These are phyloP conservation scores for Potentilla sterilis DNA, from an alignment of 306 rosid species.

Conservation along the genomic window DNA sequence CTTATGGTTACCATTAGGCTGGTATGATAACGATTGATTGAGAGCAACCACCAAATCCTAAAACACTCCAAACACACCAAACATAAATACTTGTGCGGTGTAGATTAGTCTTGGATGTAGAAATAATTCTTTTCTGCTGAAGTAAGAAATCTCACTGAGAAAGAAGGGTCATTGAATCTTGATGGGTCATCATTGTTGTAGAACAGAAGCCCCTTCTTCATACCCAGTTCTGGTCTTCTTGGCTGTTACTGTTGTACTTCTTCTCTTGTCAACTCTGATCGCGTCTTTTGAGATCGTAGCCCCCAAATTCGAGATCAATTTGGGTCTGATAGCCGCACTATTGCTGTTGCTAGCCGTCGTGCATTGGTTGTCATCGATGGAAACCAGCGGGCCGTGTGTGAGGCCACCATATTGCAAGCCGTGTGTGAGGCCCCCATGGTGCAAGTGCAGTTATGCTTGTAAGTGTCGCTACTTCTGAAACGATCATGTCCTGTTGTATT, in stretches of 20 bases:
- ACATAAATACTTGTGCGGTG: conserved; percentile 30
- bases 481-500: conserved; percentile 5
- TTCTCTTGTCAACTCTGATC: conserved; percentile 25
- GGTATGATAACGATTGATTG: conserved; percentile 18
- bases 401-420: not conserved
- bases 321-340: conserved; percentile 35
- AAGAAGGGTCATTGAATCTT: conserved; percentile 12
- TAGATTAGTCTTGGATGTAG: conserved; percentile 16
- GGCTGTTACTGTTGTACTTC: conserved; percentile 40
- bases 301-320: conserved; percentile 37
- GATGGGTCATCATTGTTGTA: conserved; percentile 49
- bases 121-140: not conserved
- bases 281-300: conserved; percentile 16
- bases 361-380: conserved; percentile 43
- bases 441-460: conserved; percentile 39
- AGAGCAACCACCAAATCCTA: conserved; percentile 10
- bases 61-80: conserved; percentile 5
- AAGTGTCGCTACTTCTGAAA: conserved; percentile 36
- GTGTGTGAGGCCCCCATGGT: conserved; percentile 16
- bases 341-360: conserved; percentile 42
- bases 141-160: not conserved
- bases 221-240: conserved; percentile 49
- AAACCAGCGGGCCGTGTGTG: conserved; percentile 17
- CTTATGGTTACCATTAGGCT: not conserved
- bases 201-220: conserved; percentile 33